phyloP scores from a whole-genome alignment of 495 filamentous ascomycete genomes.

The Tetracladium setigerum region DNA sequence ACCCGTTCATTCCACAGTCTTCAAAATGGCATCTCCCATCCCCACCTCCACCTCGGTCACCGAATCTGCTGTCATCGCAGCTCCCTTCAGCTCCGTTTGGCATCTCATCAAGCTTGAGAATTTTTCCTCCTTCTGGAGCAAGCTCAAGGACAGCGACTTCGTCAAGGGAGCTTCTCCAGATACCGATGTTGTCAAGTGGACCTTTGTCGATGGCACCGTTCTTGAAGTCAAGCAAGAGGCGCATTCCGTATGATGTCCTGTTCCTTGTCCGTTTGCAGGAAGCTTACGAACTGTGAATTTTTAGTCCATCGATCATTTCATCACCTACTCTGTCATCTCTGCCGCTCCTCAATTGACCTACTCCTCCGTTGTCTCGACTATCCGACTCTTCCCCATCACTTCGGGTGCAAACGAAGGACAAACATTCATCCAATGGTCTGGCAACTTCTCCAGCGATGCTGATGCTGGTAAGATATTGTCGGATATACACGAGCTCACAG shows the following conservation, averaged over 20 bases:
- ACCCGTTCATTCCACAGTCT: neutral
- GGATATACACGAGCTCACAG: neutral
- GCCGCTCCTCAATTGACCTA: slow-evolving; percentile 51
- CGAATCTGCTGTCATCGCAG: slow-evolving; percentile 58
- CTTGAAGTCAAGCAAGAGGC: slow-evolving; percentile 66
- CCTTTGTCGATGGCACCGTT: slow-evolving; percentile 53
- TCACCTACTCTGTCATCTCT: slow-evolving; percentile 61
- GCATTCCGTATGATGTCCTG: slow-evolving; percentile 44
- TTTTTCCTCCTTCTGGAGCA: slow-evolving; percentile 53
- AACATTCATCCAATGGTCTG: slow-evolving; percentile 58
- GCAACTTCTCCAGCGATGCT: slow-evolving; percentile 59
- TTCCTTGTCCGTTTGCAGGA: neutral
- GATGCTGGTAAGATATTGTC: slow-evolving; percentile 46
- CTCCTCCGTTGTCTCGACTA: slow-evolving; percentile 52
- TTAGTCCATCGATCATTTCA: slow-evolving; percentile 60
- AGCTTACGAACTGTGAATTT: neutral
- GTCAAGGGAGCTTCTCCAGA: slow-evolving; percentile 51
- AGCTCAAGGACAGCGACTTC: slow-evolving; percentile 43
- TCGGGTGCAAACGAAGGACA: slow-evolving; percentile 48
- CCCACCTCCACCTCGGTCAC: slow-evolving; percentile 56
- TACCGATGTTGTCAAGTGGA: slow-evolving; percentile 58
- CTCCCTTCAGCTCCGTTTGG: slow-evolving; percentile 55
- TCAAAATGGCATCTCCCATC: slow-evolving; percentile 36
- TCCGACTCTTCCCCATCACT: slow-evolving; percentile 53
- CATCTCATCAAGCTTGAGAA: slow-evolving; percentile 59